These are phyloP conservation scores for Salix caprea DNA, from an alignment of 345 rosid species.

Conservation along the genomic window DNA sequence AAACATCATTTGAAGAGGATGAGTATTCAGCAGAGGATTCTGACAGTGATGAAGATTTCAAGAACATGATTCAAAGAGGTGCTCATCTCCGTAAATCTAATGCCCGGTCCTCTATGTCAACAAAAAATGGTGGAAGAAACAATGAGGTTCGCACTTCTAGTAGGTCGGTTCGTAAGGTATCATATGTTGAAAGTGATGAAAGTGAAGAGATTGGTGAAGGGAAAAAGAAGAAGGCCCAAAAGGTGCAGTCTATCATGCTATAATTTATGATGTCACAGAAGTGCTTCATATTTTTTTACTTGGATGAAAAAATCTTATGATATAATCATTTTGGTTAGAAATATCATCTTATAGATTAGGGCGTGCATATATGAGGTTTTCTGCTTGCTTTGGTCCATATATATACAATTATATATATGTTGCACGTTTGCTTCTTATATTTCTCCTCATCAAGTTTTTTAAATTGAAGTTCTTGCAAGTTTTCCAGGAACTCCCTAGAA, in stretches of 20 bases:
- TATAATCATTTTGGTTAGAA: neutral
- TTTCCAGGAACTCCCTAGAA: neutral
- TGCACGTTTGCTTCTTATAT: neutral
- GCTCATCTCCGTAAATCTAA: conserved; percentile 53
- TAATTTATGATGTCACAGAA: neutral
- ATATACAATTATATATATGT: neutral
- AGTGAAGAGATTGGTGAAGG: conserved; percentile 91
- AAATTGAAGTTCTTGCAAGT: neutral
- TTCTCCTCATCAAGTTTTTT: neutral
- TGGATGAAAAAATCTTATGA: neutral
- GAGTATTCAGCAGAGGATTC: conserved; percentile 66
- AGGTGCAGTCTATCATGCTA: conserved; percentile 42
- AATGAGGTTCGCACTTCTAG: conserved; percentile 84
- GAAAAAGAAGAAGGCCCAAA: conserved; percentile 64
- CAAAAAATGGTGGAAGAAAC: conserved; percentile 41
- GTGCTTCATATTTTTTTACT: neutral
- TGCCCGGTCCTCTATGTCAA: conserved; percentile 40
- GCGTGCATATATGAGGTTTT: neutral
- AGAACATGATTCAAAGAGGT: conserved; percentile 57
- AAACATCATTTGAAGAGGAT: conserved; percentile 62
- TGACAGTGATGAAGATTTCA: conserved; percentile 60
- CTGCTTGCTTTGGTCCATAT: no score
- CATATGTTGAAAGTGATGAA: conserved; percentile 98
- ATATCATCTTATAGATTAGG: neutral
- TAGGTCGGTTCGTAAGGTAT: conserved; percentile 90